Base-by-base conservation (phyloP, 164 flowering plant genomes). In the Vitis rotundifolia region DNA sequence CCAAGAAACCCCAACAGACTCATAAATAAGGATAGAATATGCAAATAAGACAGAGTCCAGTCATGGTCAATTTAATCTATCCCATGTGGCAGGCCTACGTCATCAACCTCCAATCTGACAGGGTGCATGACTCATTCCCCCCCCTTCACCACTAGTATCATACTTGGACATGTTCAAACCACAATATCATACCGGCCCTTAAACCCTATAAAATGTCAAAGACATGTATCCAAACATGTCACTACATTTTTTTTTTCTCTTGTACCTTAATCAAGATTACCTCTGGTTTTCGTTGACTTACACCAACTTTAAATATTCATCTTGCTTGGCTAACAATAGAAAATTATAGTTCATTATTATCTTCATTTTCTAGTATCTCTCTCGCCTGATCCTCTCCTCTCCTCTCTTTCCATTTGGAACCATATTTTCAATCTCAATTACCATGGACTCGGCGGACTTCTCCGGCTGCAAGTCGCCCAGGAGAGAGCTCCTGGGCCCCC, bases 401-500 rank as follows among this genome's bases (percentile, higher is more conserved):
- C 31, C 47, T 47, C 15, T 10, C 11, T 66, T 61, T 16, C 26
- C 12, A 3, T 31, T 48, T 19, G 0, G 48, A 61, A 22, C 19
- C 19, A 55, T 11, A 31, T 15, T 22, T 57, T 37, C 1, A 58
- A 16, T 65, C 57, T 14, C 15, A n/a, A 12, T 44, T 50, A 12
- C 16, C 73, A 85, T 85, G 88, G 83, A 85, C 66, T 31, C 68
- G 9, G 55, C 80, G 15, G 80, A 73, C 57, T 59, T 18, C 53
- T 66, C 71, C 0, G 14, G 66, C 26, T 68, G 71, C 31, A 70
- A 58, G 29, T 73, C 85, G 3, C 77, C 79, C 0, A 78, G 82
- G 26, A 73, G 77, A 54, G 84, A 78, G 69, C 86, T 86, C 28
- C 88, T 69, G 61, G 88, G 89, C 9, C 88, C 88, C 0, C 78